Conservation (phyloP, 2,329 filamentous ascomycete genomes). For the Paracoccidioides lutzii region DNA sequence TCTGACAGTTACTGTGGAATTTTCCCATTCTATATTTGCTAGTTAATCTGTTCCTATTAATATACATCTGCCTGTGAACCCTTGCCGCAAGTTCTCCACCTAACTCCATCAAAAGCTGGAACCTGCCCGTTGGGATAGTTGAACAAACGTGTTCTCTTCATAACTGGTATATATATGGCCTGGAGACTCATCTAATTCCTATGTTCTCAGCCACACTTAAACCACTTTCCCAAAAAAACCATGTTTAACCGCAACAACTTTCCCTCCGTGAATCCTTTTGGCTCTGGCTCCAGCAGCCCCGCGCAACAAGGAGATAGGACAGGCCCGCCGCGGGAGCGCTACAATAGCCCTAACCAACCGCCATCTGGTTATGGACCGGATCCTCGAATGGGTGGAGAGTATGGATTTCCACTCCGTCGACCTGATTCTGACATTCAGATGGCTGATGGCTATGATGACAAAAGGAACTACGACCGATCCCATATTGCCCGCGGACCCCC, state of each 20-base stretch:
- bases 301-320: slow-evolving; percentile 25
- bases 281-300: slow-evolving; percentile 15
- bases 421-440: slow-evolving; percentile 20
- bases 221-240: neutral
- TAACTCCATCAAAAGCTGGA: neutral
- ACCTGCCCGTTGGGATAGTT: neutral
- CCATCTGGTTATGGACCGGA: slow-evolving; percentile 14
- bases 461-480: slow-evolving; percentile 28
- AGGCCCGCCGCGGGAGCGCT: slow-evolving; percentile 32
- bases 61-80: neutral
- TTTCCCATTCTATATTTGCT: neutral
- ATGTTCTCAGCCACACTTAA: neutral
- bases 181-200: neutral
- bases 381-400: slow-evolving; percentile 16
- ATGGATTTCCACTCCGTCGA: slow-evolving; percentile 10
- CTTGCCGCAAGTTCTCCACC: neutral
- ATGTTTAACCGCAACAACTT: slow-evolving; percentile 48
- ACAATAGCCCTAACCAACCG: slow-evolving; percentile 22
- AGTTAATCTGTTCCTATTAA: neutral
- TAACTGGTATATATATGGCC: neutral
- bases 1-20: neutral
- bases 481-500: slow-evolving; percentile 16
- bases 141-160: neutral
- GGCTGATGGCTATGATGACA: slow-evolving; percentile 24
- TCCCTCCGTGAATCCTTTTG: slow-evolving; percentile 34